These are phyloP conservation scores for Penicillium digitatum DNA, from an alignment of 2,329 filamentous ascomycete genomes.

Conservation along the genomic window DNA sequence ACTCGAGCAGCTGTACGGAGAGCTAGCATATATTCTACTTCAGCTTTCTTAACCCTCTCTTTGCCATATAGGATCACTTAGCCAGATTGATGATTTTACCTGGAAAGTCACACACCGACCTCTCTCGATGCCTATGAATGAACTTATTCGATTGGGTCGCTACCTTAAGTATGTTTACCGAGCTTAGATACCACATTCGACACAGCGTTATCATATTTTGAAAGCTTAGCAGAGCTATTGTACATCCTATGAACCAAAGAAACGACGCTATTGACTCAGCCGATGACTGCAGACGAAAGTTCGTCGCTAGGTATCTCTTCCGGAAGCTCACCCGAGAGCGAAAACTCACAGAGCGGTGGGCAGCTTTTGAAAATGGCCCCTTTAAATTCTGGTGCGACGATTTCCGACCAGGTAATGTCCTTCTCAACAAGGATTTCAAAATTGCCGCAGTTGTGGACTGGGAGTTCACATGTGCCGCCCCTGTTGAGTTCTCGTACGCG, in stretches of 20 bases:
- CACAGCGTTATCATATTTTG: not conserved
- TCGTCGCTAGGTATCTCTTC: not conserved
- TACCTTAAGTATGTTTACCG: not conserved
- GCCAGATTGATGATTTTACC: not conserved
- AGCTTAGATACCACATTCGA: not conserved
- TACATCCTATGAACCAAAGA: not conserved
- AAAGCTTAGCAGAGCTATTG: not conserved
- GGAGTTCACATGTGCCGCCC: conserved; percentile 25
- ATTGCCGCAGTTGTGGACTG: conserved; percentile 22
- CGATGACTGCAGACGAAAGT: not conserved
- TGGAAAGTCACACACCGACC: not conserved
- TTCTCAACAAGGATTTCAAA: conserved; percentile 10
- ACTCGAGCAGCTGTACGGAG: conserved; percentile 26
- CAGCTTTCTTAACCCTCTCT: not conserved
- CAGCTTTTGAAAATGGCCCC: conserved; percentile 2
- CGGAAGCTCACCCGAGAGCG: not conserved
- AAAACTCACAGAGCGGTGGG: not conserved
- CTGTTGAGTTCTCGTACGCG: conserved; percentile 17
- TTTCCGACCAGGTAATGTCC: conserved; percentile 18
- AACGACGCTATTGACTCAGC: not conserved
- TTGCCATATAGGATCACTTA: not conserved
- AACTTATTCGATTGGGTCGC: not conserved
- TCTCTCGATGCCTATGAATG: not conserved
- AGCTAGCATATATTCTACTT: conserved; percentile 2
- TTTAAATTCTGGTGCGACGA: conserved; percentile 27